Conservation (phyloP, 805 yeast species). For the Metschnikowia cerradonensis region DNA sequence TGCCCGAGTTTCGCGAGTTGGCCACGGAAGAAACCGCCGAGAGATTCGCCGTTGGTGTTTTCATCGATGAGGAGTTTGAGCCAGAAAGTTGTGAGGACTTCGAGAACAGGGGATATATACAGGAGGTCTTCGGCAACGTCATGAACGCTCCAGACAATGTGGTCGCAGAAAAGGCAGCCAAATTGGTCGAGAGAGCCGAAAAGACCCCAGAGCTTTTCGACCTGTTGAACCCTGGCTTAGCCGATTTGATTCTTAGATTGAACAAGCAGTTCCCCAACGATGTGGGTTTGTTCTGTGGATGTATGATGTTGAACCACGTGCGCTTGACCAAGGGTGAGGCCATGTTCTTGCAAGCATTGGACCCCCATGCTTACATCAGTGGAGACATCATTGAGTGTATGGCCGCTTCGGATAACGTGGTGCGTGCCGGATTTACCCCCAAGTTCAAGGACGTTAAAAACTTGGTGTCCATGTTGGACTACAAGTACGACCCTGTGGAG, state of each 20-base stretch:
- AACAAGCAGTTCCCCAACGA: conserved; percentile 89
- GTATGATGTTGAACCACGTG: conserved; percentile 87
- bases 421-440: conserved; percentile 99
- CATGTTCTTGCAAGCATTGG: conserved; percentile 92
- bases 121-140: conserved; percentile 70
- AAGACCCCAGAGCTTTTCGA: conserved; percentile 56
- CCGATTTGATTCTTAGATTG: conserved; percentile 71
- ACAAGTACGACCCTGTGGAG: conserved; percentile 81
- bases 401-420: conserved; percentile 99
- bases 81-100: conserved; percentile 45
- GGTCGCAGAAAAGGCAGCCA: conserved; percentile 55
- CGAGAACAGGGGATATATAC: conserved; percentile 61
- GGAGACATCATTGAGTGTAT: conserved; percentile 99
- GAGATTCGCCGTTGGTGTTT: conserved; percentile 50
- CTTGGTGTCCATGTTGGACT: conserved; percentile 87
- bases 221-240: conserved; percentile 45
- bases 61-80: conserved; percentile 42
- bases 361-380: conserved; percentile 94
- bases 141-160: conserved; percentile 75
- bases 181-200: conserved; percentile 62
- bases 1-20: conserved; percentile 73
- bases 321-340: conserved; percentile 85
- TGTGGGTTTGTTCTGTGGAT: conserved; percentile 94
- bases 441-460: conserved; percentile 93
- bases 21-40: conserved; percentile 61